Conservation (phyloP, 176 grass and related monocot species). For the Microstegium vimineum region DNA sequence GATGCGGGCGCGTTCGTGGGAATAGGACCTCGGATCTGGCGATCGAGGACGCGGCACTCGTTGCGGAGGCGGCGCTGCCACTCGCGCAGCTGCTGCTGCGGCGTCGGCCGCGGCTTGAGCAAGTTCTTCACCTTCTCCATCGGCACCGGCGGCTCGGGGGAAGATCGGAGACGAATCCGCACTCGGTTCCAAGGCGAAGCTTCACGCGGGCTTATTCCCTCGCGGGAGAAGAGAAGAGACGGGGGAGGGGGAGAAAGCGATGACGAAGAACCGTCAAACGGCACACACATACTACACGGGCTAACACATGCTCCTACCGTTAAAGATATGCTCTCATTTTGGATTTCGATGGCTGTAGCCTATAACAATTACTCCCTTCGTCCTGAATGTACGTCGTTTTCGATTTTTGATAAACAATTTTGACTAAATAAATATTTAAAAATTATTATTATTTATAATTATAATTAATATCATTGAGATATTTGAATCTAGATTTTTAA, state of each 20-base stretch:
- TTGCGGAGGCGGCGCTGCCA: slow-evolving; percentile 94
- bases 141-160: background rate
- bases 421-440: no score
- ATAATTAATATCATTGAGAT: no score
- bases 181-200: background rate
- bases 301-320: no score
- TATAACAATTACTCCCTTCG: no score
- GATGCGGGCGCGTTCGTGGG: background rate
- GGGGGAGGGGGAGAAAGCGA: background rate
- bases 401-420: no score
- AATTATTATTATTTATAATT: no score
- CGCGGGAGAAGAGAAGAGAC: background rate
- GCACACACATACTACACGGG: no score
- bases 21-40: slow-evolving; percentile 82
- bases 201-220: slow-evolving; percentile 7
- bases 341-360: no score
- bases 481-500: no score
- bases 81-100: slow-evolving; percentile 77
- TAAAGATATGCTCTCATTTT: no score
- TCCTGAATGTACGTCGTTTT: no score
- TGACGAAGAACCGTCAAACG: background rate
- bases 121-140: slow-evolving; percentile 78
- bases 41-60: slow-evolving; percentile 75
- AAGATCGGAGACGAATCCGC: background rate
- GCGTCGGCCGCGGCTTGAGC: slow-evolving; percentile 69